Conservation (phyloP, 306 rosid genomes). For the Inga laurina region DNA sequence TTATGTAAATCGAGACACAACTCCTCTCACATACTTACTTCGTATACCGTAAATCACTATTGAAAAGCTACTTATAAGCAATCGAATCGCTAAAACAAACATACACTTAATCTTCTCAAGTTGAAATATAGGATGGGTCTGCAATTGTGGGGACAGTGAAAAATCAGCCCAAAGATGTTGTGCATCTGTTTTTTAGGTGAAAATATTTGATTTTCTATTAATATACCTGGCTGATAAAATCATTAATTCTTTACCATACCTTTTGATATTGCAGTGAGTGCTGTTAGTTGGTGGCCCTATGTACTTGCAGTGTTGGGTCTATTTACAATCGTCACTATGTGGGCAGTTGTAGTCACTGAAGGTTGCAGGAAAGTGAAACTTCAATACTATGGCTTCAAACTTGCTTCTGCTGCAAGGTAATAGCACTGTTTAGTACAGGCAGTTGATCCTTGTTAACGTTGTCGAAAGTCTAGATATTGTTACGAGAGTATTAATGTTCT, state of each 20-base stretch:
- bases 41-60: no score
- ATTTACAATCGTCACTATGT: constrained; percentile 92
- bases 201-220: neutral
- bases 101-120: neutral
- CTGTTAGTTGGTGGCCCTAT: constrained; percentile 75
- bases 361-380: constrained; percentile 96
- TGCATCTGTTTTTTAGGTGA: constrained; percentile 18
- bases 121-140: constrained; percentile 18
- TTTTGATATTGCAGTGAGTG: constrained; percentile 60
- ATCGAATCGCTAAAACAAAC: no score
- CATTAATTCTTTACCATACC: constrained; percentile 11
- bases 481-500: constrained; percentile 15
- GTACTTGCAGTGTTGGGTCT: constrained; percentile 73
- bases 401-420: constrained; percentile 98
- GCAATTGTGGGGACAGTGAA: neutral
- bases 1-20: no score
- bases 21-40: no score
- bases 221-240: constrained; percentile 18
- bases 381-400: constrained; percentile 96
- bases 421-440: constrained; percentile 20
- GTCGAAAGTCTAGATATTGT: constrained; percentile 1
- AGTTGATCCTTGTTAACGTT: constrained; percentile 14
- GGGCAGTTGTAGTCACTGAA: constrained; percentile 99
- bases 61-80: no score
- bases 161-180: constrained; percentile 22